Evolutionary conservation across 2,329 filamentous ascomycete species (phyloP), one percentile per base, ranked within the genome.

Genomic region (Stachybotrys chartarum): DNA sequence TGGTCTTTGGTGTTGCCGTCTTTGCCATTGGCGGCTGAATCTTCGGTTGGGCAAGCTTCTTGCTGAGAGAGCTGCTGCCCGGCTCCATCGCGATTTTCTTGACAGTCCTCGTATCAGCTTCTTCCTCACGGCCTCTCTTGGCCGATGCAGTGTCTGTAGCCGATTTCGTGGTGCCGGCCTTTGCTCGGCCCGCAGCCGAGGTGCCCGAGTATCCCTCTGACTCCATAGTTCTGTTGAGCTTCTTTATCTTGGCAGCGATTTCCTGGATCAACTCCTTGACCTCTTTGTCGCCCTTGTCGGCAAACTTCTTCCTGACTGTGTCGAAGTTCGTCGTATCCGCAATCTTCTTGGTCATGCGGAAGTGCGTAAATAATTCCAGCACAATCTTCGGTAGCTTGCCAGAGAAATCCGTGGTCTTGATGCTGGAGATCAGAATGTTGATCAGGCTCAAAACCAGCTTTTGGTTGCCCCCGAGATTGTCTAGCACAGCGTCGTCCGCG

Each of bases 261-360:
- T 79, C 78, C 42, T 79, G 77, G 5, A 87, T 81, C 50, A 86
- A 72, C 5, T 77, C 78, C 62, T 86, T 86, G 51, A 83, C 81
- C 53, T 86, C 81, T 0, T 80, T 77, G 63, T 88, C 85, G 30
- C 83, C 86, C 63, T 83, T 84, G 63, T 82, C 85, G 57, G 78
- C 78, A 64, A 87, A 82, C 8, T 82, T 78, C 58, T 82, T 82
- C 46, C 84, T 77, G 16, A 88, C 80, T 54, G 81, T 83, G 56
- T 83, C 79, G 55, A 91, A 81, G 63, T 88, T 88, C 46, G 84
- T 80, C 57, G 81, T 84, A 60, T 85, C 81, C 47, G 84, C 72
- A 42, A 84, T 83, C 59, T 79, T 81, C 51, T 78, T 82, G 47
- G 85, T 78, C 56, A 85, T 86, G 42, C 80, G 83, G 56, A 84